Evolutionary conservation across 495 filamentous ascomycete genomes (phyloP).

Genomic region (Penicillium samsonianum): DNA sequence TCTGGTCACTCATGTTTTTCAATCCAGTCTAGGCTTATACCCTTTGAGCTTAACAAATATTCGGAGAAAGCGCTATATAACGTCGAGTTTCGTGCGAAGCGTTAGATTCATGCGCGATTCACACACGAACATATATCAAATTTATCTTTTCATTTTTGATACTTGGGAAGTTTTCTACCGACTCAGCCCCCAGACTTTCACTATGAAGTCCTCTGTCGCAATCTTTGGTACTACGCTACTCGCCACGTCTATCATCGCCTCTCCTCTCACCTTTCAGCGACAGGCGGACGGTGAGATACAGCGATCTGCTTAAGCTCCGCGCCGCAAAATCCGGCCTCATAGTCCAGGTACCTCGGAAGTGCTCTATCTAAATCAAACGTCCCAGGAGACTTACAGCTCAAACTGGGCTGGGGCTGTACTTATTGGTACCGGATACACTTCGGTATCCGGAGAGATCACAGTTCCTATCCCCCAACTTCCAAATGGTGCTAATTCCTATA

Average conservation of each 20-base stretch:
- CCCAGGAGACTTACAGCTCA: constrained; percentile 44
- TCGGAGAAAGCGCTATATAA: background rate
- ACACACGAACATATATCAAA: no score
- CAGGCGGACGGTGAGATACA: constrained; percentile 17
- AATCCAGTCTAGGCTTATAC: background rate
- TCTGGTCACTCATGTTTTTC: background rate
- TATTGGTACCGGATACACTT: constrained; percentile 44
- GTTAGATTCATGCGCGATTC: background rate
- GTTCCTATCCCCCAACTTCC: constrained; percentile 50
- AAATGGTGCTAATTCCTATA: constrained; percentile 36
- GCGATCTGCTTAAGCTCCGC: constrained; percentile 12
- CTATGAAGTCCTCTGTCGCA: constrained; percentile 31
- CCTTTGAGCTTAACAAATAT: background rate
- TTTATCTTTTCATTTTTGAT: background rate
- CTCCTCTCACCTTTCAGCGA: constrained; percentile 23
- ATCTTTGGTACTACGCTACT: constrained; percentile 24
- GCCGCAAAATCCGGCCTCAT: constrained; percentile 8
- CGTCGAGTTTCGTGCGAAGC: background rate
- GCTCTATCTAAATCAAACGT: constrained; percentile 27
- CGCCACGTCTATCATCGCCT: constrained; percentile 23
- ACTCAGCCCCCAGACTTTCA: constrained; percentile 26
- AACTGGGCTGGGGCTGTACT: constrained; percentile 61
- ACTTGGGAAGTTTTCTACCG: background rate
- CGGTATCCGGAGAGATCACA: constrained; percentile 50
- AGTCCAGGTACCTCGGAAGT: constrained; percentile 29